phyloP scores from a whole-genome alignment of 208 protist genomes.

The Leishmania aethiopica region DNA sequence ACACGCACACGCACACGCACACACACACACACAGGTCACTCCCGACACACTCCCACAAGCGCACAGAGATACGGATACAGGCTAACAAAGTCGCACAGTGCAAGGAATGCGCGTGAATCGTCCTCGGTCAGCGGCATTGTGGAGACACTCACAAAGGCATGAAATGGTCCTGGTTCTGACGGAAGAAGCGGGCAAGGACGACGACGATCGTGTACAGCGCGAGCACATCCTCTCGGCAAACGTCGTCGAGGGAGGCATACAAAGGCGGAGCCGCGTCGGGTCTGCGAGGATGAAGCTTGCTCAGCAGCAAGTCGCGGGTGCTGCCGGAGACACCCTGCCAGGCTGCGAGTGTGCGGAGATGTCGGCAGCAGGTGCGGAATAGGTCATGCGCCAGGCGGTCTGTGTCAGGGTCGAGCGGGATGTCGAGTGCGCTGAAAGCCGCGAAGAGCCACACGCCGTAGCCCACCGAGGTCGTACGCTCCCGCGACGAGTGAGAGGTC shows the following conservation, averaged over 20 bases:
- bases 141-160: constrained; percentile 54
- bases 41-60: background rate
- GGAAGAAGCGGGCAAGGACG: constrained; percentile 76
- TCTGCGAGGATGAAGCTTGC: constrained; percentile 15
- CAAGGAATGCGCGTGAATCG: background rate
- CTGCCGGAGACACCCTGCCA: constrained; percentile 45
- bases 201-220: constrained; percentile 75
- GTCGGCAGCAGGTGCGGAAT: constrained; percentile 68
- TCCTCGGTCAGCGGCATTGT: background rate
- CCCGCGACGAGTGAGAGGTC: background rate
- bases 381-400: constrained; percentile 71
- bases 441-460: constrained; percentile 77
- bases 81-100: background rate
- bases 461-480: constrained; percentile 27
- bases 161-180: constrained; percentile 80
- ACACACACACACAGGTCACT: background rate
- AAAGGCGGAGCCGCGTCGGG: background rate
- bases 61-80: background rate
- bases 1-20: background rate
- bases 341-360: constrained; percentile 61
- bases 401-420: constrained; percentile 79
- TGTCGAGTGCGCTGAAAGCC: constrained; percentile 62
- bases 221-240: constrained; percentile 61
- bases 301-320: constrained; percentile 47
- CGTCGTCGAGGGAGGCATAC: constrained; percentile 55